Conservation (phyloP, 495 filamentous ascomycete genomes). For the Penicillium pancosmium region DNA sequence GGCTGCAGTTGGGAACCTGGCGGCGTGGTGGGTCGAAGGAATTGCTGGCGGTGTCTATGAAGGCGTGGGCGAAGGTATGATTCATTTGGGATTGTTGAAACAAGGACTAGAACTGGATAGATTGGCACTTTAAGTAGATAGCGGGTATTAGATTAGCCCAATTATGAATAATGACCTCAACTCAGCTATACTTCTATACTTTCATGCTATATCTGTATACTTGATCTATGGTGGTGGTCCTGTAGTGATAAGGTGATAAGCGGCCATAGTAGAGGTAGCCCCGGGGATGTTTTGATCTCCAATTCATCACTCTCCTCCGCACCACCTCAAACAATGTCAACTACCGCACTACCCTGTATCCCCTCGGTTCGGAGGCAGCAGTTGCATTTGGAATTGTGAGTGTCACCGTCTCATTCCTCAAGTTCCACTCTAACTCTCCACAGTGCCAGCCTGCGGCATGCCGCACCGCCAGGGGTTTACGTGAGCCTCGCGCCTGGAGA, state of each 20-base stretch:
- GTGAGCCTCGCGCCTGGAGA: constrained; percentile 81
- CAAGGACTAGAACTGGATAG: constrained; percentile 32
- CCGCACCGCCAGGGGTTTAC: constrained; percentile 82
- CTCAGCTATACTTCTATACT: too few species aligned
- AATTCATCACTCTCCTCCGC: constrained; percentile 3
- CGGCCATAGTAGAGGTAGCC: not conserved
- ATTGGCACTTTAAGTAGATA: constrained; percentile 17
- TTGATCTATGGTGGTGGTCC: too few species aligned
- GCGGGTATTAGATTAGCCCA: not conserved
- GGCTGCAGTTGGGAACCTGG: constrained; percentile 49
- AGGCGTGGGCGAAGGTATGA: constrained; percentile 63
- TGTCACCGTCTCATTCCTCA: not conserved
- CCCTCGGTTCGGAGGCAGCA: constrained; percentile 63
- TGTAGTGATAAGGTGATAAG: constrained; percentile 9
- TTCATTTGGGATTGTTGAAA: constrained; percentile 42
- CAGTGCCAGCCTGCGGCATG: constrained; percentile 80
- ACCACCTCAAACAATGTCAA: constrained; percentile 38
- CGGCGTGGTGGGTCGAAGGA: constrained; percentile 60
- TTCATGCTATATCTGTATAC: too few species aligned
- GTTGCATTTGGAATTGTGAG: constrained; percentile 78
- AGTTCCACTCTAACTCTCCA: constrained; percentile 7
- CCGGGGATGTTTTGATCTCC: not conserved
- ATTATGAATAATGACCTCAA: not conserved
- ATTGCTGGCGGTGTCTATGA: constrained; percentile 66
- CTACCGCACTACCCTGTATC: constrained; percentile 43